Evolutionary conservation across 768 basidiomycete genomes (phyloP), one percentile per base, ranked within the genome.

Genomic region (Kwoniella sp.): DNA sequence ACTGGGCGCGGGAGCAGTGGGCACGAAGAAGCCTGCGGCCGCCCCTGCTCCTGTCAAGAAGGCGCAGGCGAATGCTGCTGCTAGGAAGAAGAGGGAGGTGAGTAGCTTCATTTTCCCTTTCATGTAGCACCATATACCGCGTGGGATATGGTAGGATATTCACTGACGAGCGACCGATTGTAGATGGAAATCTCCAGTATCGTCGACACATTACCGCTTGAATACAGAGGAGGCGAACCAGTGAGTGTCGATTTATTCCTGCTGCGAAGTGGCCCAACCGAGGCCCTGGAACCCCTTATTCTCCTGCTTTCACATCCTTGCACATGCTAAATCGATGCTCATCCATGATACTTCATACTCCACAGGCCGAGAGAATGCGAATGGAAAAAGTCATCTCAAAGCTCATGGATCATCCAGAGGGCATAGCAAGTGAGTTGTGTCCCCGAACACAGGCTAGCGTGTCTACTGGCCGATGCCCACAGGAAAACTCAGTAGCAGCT

Each of bases 161-260:
- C 2, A 50, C 28, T n/a, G 15, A 52, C 13, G 22, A 58, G 57
- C 68, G 55, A 65, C 58, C 9, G 45, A 22, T 9, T 47, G 20
- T 48, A 74, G 74, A 45, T 73, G 34, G 73, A 75, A 59, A 77
- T 83, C n/a, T 91, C 93, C 67, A 86, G 86, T 63, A 85, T 91
- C 17, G 85, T 94, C 17, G 85, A 87, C 26, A 86, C 85, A 59
- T 83, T 95, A 38, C 93, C 93, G 0, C 84, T 97, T 13, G 93
- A 95, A 80, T 97, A 93, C 77, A 86, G 93, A 25, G 93, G 93
- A 9, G 89, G 84, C 69, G 91, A 95, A 81, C 89, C 90, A 1
- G 92, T 91, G 75, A 61, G 89, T 83, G 7, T 15, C 29, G 17
- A 54, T 54, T 2, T 59, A 48, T n/a, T n/a, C n/a, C n/a, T n/a